These are phyloP conservation scores for Aspergillus clavatus DNA, from an alignment of 2,329 filamentous ascomycete species.

Conservation along the genomic window DNA sequence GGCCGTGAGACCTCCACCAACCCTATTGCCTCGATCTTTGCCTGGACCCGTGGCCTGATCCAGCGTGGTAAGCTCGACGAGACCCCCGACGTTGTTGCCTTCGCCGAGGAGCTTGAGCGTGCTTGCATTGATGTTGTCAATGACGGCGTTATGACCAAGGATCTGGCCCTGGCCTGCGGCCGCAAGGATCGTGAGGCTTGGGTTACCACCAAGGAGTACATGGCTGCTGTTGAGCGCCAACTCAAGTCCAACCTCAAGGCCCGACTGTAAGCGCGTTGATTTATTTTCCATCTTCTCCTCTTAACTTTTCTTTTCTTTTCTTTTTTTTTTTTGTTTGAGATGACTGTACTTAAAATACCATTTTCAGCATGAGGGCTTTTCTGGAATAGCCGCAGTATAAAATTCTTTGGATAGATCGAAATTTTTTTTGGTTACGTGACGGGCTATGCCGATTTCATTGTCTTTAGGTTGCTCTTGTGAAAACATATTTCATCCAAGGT, in stretches of 20 bases:
- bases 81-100: slow-evolving; percentile 86
- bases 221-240: slow-evolving; percentile 85
- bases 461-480: too few species aligned
- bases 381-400: slow-evolving; percentile 7
- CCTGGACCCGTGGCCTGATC: slow-evolving; percentile 90
- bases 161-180: slow-evolving; percentile 89
- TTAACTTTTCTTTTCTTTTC: slow-evolving; percentile 5
- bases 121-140: slow-evolving; percentile 94
- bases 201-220: slow-evolving; percentile 87
- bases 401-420: background rate
- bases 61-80: slow-evolving; percentile 90
- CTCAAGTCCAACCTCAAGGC: slow-evolving; percentile 66
- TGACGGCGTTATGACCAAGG: slow-evolving; percentile 96
- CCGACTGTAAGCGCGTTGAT: slow-evolving; percentile 26
- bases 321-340: slow-evolving; percentile 1
- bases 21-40: slow-evolving; percentile 98
- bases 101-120: slow-evolving; percentile 85
- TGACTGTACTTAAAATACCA: slow-evolving; percentile 13
- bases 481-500: too few species aligned
- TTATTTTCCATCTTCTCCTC: slow-evolving; percentile 8
- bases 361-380: slow-evolving; percentile 10
- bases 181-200: slow-evolving; percentile 79
- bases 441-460: too few species aligned
- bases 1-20: slow-evolving; percentile 96
- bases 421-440: too few species aligned